Base-by-base conservation (phyloP, 192 early-diverging fungal genomes). In the Rhizoclosmatium globosum region DNA sequence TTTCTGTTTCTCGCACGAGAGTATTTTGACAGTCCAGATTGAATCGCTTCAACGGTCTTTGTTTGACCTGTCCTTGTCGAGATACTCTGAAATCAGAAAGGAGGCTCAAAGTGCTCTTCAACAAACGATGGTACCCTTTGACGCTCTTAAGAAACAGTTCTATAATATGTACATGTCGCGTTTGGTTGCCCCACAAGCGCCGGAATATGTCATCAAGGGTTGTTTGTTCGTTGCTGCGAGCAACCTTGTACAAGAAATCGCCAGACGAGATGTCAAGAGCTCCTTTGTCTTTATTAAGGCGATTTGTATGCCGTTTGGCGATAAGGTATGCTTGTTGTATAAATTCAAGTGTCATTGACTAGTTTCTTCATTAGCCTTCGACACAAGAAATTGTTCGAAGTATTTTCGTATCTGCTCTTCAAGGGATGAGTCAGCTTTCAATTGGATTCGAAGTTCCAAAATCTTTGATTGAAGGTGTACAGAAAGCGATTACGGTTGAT, bases 341-440 rank as follows among this genome's bases (percentile, higher is more conserved):
- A 31, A 64, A 41, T 2, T 4, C 43, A 17, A 21, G 6, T 39
- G 15, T 4, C 21, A 19, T 64, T 41, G 50, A 59, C 21, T 56
- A 31, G 44, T 42, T 83, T 64, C 39, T 42, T 64, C 11, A 45
- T 31, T 61, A 91, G 84, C 84, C 87, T 1, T 90, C 91, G 4
- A 85, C 94, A 21, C 93, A 94, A 77, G 85, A 91, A 58, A 68
- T 92, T 11, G 82, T 93, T 31, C 81, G 91, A 4, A 92, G 88
- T 74, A 80, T 88, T 3, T 93, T 92, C 80, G 56, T 90, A 4
- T 88, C 91, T 23, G 92, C 91, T 68, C 73, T 91, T 1, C 76
- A 82, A 44, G 84, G 90, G 44, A 82, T 87, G 7, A 21, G 58
- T 64, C 72, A 64, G n/a, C 38, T 74, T 6, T 74, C 72, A 2